A percentile compares a stretch with the other conserved stretches of the same genome.
Evolutionary conservation across 352 stramenopile species (phyloP).

Genomic region (Globisporangium spiculum): DNA sequence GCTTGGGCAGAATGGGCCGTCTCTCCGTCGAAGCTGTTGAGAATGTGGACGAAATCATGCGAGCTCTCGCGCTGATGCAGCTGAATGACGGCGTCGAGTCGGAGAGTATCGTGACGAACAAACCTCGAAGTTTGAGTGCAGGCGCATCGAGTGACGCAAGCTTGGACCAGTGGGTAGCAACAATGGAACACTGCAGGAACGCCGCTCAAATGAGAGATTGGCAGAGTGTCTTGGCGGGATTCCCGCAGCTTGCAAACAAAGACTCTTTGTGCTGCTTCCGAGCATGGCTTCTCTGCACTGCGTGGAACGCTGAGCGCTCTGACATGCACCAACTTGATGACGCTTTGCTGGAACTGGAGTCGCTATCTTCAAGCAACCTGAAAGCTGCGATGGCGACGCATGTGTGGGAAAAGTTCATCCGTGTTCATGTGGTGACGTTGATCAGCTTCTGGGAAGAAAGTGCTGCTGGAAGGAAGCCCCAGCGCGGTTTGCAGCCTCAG

Average conservation of each 20-base stretch:
- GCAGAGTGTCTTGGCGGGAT: constrained; percentile 45
- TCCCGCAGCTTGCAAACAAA: constrained; percentile 57
- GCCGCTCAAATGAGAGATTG: constrained; percentile 68
- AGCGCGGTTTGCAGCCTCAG: constrained; percentile 72
- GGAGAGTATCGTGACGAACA: constrained; percentile 29
- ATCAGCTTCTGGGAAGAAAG: constrained; percentile 84
- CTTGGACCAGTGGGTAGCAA: constrained; percentile 53
- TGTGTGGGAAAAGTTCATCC: constrained; percentile 83
- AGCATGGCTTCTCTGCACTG: constrained; percentile 55
- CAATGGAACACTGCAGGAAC: constrained; percentile 64
- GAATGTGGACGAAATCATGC: constrained; percentile 75
- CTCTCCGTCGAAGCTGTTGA: constrained; percentile 74
- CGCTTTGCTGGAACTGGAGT: constrained; percentile 62
- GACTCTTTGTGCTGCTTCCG: constrained; percentile 70
- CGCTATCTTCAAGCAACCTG: constrained; percentile 31
- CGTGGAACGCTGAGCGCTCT: constrained; percentile 80
- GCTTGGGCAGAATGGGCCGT: constrained; percentile 56
- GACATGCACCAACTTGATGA: constrained; percentile 85
- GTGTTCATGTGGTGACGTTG: constrained; percentile 75
- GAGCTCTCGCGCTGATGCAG: constrained; percentile 70
- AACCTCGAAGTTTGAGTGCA: constrained; percentile 17
- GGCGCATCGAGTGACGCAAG: constrained; percentile 18
- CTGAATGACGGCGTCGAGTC: constrained; percentile 65
- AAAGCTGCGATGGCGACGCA: constrained; percentile 63
- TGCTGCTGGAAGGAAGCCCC: constrained; percentile 54